Evolutionary conservation across 2,329 filamentous ascomycete genomes (phyloP).

Genomic region (Arthrobotrys entomopaga): DNA sequence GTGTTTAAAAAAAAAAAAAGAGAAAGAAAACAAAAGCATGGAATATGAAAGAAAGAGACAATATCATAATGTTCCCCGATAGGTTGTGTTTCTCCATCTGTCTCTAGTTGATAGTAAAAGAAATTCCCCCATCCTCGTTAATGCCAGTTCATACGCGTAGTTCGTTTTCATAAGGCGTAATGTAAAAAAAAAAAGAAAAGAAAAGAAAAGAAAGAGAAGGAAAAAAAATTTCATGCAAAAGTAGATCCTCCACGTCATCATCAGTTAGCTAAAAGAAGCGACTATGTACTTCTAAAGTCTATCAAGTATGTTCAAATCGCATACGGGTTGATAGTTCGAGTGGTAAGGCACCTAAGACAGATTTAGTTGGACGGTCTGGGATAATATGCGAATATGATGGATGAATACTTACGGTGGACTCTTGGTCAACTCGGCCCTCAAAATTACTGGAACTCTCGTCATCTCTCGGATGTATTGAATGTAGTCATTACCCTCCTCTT

Average conservation of each 20-base stretch:
- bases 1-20: not conserved
- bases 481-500: conserved; percentile 92
- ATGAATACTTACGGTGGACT: conserved; percentile 89
- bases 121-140: conserved; percentile 57
- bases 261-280: conserved; percentile 56
- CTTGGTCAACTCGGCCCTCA: conserved; percentile 98
- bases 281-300: conserved; percentile 48
- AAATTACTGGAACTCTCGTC: conserved; percentile 94
- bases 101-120: conserved; percentile 55
- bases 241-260: conserved; percentile 52
- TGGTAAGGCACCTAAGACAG: conserved; percentile 76
- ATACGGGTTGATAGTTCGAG: conserved; percentile 82
- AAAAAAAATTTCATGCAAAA: conserved; percentile 57
- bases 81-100: conserved; percentile 43
- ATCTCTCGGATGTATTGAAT: conserved; percentile 99
- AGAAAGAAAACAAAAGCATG: conserved; percentile 20
- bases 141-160: conserved; percentile 60
- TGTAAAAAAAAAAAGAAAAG: conserved; percentile 57
- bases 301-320: conserved; percentile 66
- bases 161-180: conserved; percentile 57
- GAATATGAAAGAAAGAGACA: conserved; percentile 10
- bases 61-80: conserved; percentile 18
- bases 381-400: conserved; percentile 6
- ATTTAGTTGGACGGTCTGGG: conserved; percentile 61
- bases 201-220: conserved; percentile 56